Evolutionary conservation across 2,329 filamentous ascomycete genomes (phyloP).

Genomic region (Colletotrichum melonis): DNA sequence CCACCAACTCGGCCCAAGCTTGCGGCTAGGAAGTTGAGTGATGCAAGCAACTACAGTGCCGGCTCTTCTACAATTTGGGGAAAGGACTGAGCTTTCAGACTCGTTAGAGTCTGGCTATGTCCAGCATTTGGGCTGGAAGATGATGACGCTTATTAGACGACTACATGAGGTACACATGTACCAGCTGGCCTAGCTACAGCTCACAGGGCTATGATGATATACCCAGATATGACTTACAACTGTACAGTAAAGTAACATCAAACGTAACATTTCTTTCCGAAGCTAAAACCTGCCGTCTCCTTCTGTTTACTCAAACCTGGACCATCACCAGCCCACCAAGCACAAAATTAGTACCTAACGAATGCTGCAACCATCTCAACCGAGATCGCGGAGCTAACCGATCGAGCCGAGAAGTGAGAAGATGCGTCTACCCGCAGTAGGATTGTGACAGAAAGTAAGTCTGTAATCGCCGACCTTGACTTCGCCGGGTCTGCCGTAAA

Average conservation of each 20-base stretch:
- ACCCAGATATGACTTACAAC: not conserved
- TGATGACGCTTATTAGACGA: not conserved
- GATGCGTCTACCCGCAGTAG: not conserved
- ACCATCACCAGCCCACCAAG: not conserved
- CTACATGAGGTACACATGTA: not conserved
- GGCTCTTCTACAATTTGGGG: not conserved
- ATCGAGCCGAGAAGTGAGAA: not conserved
- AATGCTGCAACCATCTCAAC: not conserved
- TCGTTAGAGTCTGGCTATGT: not conserved
- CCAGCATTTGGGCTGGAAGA: not conserved
- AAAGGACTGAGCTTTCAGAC: not conserved
- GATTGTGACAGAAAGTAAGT: not conserved
- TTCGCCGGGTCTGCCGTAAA: not conserved
- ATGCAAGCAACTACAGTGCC: not conserved
- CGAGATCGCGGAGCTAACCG: not conserved
- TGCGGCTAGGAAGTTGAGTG: slow-evolving; percentile 20
- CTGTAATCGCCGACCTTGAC: not conserved
- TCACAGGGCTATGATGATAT: slow-evolving; percentile 11
- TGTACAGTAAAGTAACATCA: not conserved
- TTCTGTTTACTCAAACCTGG: not conserved
- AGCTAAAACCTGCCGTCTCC: not conserved
- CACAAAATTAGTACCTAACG: too few relatives aligned
- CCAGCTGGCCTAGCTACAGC: not conserved
- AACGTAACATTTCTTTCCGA: not conserved
- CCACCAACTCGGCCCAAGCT: not conserved